A percentile compares a stretch with the other conserved stretches of the same genome.
phyloP scores from a whole-genome alignment of 805 yeast species.

The Sungouiella thailandica region DNA sequence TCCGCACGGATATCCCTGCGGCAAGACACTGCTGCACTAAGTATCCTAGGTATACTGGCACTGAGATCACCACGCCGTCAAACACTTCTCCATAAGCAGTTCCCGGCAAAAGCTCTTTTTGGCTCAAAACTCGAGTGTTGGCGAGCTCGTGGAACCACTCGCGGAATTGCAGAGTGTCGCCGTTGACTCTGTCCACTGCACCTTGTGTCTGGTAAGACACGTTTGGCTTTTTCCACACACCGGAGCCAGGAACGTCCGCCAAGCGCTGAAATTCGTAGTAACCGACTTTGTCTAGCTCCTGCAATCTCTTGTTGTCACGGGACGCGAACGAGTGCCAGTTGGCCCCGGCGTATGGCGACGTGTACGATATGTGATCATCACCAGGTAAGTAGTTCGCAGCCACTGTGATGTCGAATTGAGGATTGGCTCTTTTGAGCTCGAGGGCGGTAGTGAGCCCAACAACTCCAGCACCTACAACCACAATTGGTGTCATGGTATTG shows the following conservation, averaged over 20 bases:
- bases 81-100: constrained; percentile 42
- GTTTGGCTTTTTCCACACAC: constrained; percentile 23
- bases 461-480: constrained; percentile 29
- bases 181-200: constrained; percentile 7
- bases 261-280: constrained; percentile 44
- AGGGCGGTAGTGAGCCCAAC: constrained; percentile 34
- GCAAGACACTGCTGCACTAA: constrained; percentile 41
- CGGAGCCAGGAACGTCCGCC: constrained; percentile 47
- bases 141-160: constrained; percentile 49
- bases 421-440: constrained; percentile 17
- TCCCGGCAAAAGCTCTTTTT: constrained; percentile 37
- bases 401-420: constrained; percentile 22
- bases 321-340: constrained; percentile 62
- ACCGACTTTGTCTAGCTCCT: constrained; percentile 40
- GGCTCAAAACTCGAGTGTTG: constrained; percentile 27
- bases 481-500: too few species aligned
- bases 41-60: constrained; percentile 51
- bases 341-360: constrained; percentile 72
- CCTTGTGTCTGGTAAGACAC: constrained; percentile 9
- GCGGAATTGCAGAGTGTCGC: constrained; percentile 7
- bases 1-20: constrained; percentile 44
- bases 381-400: constrained; percentile 47
- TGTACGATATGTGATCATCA: constrained; percentile 45
- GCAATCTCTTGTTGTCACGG: constrained; percentile 23
- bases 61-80: constrained; percentile 55